Evolutionary conservation across 1,139 yeast species (phyloP), one percentile per base, ranked within the genome.

Genomic region (Diutina scorzettiae): DNA sequence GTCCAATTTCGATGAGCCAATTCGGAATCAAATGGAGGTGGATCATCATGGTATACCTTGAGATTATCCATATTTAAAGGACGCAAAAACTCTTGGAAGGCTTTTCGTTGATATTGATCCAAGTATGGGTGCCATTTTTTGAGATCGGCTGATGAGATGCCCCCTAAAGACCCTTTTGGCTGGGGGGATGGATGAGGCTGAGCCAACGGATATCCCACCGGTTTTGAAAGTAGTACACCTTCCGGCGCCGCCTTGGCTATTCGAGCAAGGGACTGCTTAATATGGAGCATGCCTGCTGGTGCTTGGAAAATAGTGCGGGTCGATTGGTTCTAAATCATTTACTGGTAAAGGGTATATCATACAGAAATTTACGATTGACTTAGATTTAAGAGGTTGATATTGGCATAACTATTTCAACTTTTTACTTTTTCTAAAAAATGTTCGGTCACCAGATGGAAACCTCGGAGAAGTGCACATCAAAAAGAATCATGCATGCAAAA

Each of bases 11-110:
- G 45, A 8, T 47, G 51, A 1, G 71, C 68, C 16, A 42, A 43
- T 1, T 37, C 42, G 5, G 30, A 42, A 44, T 66, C 58, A 45
- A 55, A 66, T 21, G n/a, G 29, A 12, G n/a, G 11, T 14, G 18
- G 20, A 3, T 49, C 43, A 9, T 59, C 55, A 40, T 55, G 56
- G 42, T 56, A 60, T 2, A 60, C 53, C 51, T 64, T 67, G 43
- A 69, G 54, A 43, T 63, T 54, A 5, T 62, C 58, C 43, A 66
- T 61, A 9, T 55, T 53, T 24, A 69, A 51, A 1, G 73, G 72
- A 32, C 51, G 49, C 11, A 69, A 48, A 45, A 66, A 69, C 37
- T 65, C 64, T 43, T 58, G 62, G 48, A 56, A 66, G 17, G 55
- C 47, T 42, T 55, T 51, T 36, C 54, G 48, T 46, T 62, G 64